phyloP scores from a whole-genome alignment of 768 basidiomycete genomes.

The Tylopilus cervinicoccineus region DNA sequence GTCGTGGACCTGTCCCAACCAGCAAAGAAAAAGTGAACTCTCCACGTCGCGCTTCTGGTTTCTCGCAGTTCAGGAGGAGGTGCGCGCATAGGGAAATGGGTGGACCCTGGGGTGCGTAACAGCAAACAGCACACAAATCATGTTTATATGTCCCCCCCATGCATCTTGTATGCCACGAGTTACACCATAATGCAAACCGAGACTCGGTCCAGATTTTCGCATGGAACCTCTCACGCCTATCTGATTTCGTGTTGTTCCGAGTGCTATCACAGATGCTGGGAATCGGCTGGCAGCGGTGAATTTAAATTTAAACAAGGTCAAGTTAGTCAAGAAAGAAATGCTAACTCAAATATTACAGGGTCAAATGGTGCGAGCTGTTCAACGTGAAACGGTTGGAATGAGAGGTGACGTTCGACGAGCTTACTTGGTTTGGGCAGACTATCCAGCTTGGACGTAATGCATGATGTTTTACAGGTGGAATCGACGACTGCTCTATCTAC shows the following conservation, averaged over 20 bases:
- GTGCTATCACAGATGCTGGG: neutral
- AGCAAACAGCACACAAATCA: constrained; percentile 8
- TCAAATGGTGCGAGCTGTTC: too few species aligned
- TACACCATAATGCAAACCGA: constrained; percentile 15
- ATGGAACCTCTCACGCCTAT: neutral
- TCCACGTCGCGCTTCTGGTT: constrained; percentile 2
- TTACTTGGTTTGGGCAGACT: neutral
- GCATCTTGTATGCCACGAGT: constrained; percentile 15
- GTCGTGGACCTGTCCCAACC: constrained; percentile 62
- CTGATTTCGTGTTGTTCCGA: neutral
- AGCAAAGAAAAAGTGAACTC: constrained; percentile 67
- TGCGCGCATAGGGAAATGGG: constrained; percentile 1
- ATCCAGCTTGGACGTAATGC: neutral
- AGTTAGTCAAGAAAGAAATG: too few species aligned
- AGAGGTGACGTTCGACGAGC: too few species aligned
- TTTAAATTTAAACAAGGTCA: too few species aligned
- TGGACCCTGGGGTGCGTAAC: constrained; percentile 3
- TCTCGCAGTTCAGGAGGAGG: neutral
- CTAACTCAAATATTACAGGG: too few species aligned
- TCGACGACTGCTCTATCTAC: neutral
- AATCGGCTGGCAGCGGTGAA: too few species aligned
- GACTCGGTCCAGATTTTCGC: constrained; percentile 2
- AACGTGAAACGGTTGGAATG: too few species aligned
- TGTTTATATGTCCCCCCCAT: constrained; percentile 19
- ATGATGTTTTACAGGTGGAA: neutral